phyloP scores from a whole-genome alignment of 805 yeast species.

The Candida adriatica region DNA sequence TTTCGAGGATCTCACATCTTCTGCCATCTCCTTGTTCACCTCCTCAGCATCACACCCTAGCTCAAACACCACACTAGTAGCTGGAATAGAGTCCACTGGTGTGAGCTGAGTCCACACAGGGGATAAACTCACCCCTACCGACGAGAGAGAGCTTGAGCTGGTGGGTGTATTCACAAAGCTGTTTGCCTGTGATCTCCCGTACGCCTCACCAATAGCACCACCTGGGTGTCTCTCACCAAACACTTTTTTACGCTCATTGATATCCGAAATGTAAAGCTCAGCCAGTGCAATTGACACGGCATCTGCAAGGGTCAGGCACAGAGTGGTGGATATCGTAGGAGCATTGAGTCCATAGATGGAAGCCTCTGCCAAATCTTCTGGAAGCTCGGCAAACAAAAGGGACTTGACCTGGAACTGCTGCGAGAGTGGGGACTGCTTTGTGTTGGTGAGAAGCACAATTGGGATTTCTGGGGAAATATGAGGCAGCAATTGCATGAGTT shows the following conservation, averaged over 20 bases:
- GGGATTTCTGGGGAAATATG: slow-evolving; percentile 51
- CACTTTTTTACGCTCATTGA: slow-evolving; percentile 40
- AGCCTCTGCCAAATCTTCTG: slow-evolving; percentile 47
- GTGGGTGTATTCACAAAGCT: slow-evolving; percentile 15
- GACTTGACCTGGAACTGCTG: slow-evolving; percentile 41
- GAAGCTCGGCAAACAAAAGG: slow-evolving; percentile 57
- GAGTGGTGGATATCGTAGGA: slow-evolving; percentile 79
- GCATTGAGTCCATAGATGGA: slow-evolving; percentile 73
- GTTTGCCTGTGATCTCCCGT: slow-evolving; percentile 13
- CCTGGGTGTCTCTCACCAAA: slow-evolving; percentile 84
- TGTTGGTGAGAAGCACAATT: slow-evolving; percentile 58
- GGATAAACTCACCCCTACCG: slow-evolving; percentile 7
- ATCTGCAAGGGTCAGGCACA: slow-evolving; percentile 71
- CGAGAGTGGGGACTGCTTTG: slow-evolving; percentile 48
- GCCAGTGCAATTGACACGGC: slow-evolving; percentile 69
- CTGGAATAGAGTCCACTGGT: background rate
- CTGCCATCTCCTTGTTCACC: slow-evolving; percentile 13
- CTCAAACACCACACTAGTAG: slow-evolving; percentile 15
- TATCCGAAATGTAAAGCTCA: slow-evolving; percentile 57
- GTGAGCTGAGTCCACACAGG: slow-evolving; percentile 1
- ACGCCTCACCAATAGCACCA: slow-evolving; percentile 73
- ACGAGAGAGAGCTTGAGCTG: slow-evolving; percentile 16
- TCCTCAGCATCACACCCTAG: slow-evolving; percentile 13
- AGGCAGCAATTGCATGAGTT: slow-evolving; percentile 43
- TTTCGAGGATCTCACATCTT: slow-evolving; percentile 21